phyloP scores from a whole-genome alignment of 2,329 filamentous ascomycete genomes.

The Pyricularia sp. region DNA sequence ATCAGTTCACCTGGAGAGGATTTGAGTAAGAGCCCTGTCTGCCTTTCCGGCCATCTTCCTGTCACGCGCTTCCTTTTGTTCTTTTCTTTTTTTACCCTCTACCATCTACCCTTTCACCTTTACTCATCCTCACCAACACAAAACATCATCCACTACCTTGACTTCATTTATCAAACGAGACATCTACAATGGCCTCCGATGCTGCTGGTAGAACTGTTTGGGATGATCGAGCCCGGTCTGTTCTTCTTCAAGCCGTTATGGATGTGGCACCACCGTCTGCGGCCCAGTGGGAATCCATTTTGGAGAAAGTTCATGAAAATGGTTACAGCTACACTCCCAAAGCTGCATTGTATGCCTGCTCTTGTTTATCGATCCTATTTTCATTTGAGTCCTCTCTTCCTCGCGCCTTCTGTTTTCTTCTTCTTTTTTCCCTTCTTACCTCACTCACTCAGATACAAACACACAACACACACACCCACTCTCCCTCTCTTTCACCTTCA shows the following conservation, averaged over 20 bases:
- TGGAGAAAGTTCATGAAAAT: not conserved
- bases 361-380: too few species aligned
- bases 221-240: slow-evolving; percentile 8
- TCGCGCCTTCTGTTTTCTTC: not conserved
- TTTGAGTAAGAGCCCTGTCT: slow-evolving; percentile 13
- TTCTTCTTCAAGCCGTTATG: slow-evolving; percentile 1
- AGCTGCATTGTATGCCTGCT: not conserved
- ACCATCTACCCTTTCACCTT: not conserved
- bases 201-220: slow-evolving; percentile 12
- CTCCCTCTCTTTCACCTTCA: not conserved
- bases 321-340: slow-evolving; percentile 3
- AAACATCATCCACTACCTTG: not conserved
- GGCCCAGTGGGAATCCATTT: slow-evolving; percentile 3
- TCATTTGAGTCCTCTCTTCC: too few species aligned
- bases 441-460: not conserved
- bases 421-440: not conserved
- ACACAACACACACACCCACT: too few species aligned
- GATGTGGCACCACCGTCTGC: not conserved
- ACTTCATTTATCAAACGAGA: not conserved
- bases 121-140: not conserved
- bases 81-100: not conserved
- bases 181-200: not conserved
- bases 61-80: not conserved
- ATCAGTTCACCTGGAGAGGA: slow-evolving; percentile 17
- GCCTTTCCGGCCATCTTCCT: not conserved